Conservation (phyloP, 805 yeast species). For the Saturnispora mendoncae region DNA sequence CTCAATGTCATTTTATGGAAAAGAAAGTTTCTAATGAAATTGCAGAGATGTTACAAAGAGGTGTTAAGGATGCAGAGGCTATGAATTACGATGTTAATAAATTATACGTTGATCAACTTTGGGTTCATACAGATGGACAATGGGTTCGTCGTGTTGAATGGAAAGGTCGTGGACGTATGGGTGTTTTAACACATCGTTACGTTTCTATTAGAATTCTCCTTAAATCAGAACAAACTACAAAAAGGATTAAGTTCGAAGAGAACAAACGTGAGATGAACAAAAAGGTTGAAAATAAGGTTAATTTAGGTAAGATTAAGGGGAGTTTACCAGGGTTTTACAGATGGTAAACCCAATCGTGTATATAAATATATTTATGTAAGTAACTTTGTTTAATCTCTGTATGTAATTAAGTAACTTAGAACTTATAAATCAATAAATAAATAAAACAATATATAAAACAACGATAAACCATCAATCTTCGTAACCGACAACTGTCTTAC, state of each 20-base stretch:
- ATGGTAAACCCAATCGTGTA: slow-evolving; percentile 41
- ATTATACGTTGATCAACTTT: slow-evolving; percentile 67
- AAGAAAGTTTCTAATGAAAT: slow-evolving; percentile 75
- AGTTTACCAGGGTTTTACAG: slow-evolving; percentile 43
- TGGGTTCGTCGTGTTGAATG: slow-evolving; percentile 64
- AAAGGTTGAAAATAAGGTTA: slow-evolving; percentile 35
- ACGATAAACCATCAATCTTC: slow-evolving; percentile 34
- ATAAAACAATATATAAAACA: neutral
- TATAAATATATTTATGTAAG: neutral
- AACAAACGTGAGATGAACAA: slow-evolving; percentile 40
- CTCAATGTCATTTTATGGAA: slow-evolving; percentile 82
- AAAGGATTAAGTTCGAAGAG: slow-evolving; percentile 53
- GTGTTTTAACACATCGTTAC: slow-evolving; percentile 65
- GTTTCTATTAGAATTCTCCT: slow-evolving; percentile 76
- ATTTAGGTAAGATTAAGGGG: slow-evolving; percentile 40
- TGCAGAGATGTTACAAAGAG: slow-evolving; percentile 64
- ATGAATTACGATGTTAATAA: slow-evolving; percentile 52
- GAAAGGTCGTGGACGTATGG: slow-evolving; percentile 88
- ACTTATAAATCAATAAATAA: neutral
- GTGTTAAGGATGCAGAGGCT: slow-evolving; percentile 57
- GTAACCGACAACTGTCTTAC: slow-evolving; percentile 44
- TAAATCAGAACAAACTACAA: slow-evolving; percentile 54
- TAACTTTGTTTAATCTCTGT: neutral
- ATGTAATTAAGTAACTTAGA: neutral
- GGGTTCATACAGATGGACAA: slow-evolving; percentile 87